Conservation (phyloP, 352 stramenopile genomes). For the Elongisporangium anandrum region DNA sequence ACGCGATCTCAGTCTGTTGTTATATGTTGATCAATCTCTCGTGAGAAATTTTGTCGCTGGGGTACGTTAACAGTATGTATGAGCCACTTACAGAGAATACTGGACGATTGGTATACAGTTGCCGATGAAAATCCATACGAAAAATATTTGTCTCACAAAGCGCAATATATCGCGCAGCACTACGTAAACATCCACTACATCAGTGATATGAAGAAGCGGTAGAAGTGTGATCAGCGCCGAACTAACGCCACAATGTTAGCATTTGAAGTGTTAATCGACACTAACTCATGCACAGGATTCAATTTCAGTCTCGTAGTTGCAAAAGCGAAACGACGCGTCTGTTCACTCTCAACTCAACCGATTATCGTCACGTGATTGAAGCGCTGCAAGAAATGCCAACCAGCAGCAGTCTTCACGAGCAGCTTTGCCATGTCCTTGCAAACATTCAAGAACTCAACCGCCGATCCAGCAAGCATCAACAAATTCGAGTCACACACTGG, state of each 20-base stretch:
- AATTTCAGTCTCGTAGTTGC: too few relatives aligned
- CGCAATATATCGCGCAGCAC: slow-evolving; percentile 83
- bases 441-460: slow-evolving; percentile 38
- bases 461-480: slow-evolving; percentile 39
- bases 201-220: too few relatives aligned
- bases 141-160: slow-evolving; percentile 59
- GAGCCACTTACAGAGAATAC: too few relatives aligned
- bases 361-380: not conserved
- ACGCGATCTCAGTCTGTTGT: too few relatives aligned
- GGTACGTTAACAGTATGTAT: too few relatives aligned
- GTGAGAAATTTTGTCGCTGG: too few relatives aligned
- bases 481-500: slow-evolving; percentile 59
- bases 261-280: too few relatives aligned
- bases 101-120: too few relatives aligned
- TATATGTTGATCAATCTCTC: too few relatives aligned
- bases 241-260: too few relatives aligned
- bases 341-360: slow-evolving; percentile 6
- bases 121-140: slow-evolving; percentile 6
- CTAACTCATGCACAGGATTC: too few relatives aligned
- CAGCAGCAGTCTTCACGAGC: slow-evolving; percentile 16
- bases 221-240: too few relatives aligned
- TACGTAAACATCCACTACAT: slow-evolving; percentile 91
- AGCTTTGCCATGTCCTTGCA: slow-evolving; percentile 27
- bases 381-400: not conserved
- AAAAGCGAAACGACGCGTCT: not conserved